Percentiles rank a stretch among this genome's conserved stretches.
Conservation (phyloP, 352 stramenopile species). For the Phytophthora sojae region DNA sequence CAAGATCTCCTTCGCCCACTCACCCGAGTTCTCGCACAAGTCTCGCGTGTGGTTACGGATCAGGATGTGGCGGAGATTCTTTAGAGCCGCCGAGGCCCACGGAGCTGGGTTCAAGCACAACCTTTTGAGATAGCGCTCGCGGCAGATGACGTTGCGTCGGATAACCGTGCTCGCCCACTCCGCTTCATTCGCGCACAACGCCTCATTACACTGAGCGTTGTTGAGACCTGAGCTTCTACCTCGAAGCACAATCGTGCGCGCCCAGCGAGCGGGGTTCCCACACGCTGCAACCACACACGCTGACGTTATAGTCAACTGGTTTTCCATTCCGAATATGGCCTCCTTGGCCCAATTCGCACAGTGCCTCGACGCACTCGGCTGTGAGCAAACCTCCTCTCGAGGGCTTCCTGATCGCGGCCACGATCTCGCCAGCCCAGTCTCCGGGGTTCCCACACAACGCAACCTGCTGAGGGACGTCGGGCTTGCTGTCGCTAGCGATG, state of each 20-base stretch:
- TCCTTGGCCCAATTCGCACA: not conserved
- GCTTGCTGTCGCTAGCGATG: not conserved
- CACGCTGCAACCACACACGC: no score
- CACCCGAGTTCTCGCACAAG: not conserved
- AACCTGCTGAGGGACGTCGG: not conserved
- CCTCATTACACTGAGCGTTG: no score
- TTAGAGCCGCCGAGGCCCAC: no score
- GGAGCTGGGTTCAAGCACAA: not conserved
- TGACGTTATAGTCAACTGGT: no score
- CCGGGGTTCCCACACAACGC: not conserved
- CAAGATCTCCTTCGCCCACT: not conserved
- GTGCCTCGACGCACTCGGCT: not conserved
- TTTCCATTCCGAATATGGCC: not conserved
- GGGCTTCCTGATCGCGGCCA: not conserved
- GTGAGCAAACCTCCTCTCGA: not conserved
- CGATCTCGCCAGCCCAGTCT: not conserved
- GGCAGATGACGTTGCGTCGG: not conserved
- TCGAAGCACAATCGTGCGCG: not conserved
- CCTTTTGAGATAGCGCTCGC: not conserved
- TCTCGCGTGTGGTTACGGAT: not conserved
- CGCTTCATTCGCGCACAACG: not conserved
- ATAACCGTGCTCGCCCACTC: not conserved
- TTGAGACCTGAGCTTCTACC: no score
- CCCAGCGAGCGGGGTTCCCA: no score
- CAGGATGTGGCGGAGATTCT: not conserved